phyloP scores from a whole-genome alignment of 108 stramenopile species.

The Cylindrotheca fusiformis region DNA sequence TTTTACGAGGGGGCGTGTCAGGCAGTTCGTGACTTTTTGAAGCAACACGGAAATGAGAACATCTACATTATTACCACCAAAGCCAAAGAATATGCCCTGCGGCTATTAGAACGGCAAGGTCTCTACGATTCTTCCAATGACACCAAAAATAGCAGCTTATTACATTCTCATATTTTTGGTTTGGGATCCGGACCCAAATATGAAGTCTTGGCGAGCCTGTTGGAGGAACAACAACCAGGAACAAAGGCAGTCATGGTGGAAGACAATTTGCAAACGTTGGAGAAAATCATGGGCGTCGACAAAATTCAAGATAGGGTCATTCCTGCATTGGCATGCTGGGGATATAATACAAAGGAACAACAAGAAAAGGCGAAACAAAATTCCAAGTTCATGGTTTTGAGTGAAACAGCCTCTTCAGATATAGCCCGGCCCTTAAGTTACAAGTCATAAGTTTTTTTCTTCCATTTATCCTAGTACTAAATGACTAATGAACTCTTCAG shows the following conservation, averaged over 20 bases:
- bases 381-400: not conserved
- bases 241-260: constrained; percentile 25
- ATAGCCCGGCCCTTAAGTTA: no score
- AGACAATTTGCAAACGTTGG: constrained; percentile 24
- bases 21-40: constrained; percentile 15
- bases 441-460: no score
- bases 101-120: constrained; percentile 23
- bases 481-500: no score
- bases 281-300: constrained; percentile 13
- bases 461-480: no score
- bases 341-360: constrained; percentile 29
- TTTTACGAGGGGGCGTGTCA: constrained; percentile 31
- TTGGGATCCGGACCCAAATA: constrained; percentile 30
- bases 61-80: constrained; percentile 33
- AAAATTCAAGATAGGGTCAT: constrained; percentile 3
- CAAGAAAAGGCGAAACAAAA: constrained; percentile 1
- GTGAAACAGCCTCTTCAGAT: not conserved
- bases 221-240: constrained; percentile 1
- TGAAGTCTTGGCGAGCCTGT: constrained; percentile 6
- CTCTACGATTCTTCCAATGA: constrained; percentile 1
- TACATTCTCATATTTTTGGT: constrained; percentile 19
- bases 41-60: not conserved
- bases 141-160: not conserved
- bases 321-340: constrained; percentile 29
- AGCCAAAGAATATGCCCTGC: constrained; percentile 24